A percentile compares a stretch with the other conserved stretches of the same genome.
These are phyloP conservation scores for Hyphopichia khmerensis DNA, from an alignment of 1,139 yeast species.

Conservation along the genomic window DNA sequence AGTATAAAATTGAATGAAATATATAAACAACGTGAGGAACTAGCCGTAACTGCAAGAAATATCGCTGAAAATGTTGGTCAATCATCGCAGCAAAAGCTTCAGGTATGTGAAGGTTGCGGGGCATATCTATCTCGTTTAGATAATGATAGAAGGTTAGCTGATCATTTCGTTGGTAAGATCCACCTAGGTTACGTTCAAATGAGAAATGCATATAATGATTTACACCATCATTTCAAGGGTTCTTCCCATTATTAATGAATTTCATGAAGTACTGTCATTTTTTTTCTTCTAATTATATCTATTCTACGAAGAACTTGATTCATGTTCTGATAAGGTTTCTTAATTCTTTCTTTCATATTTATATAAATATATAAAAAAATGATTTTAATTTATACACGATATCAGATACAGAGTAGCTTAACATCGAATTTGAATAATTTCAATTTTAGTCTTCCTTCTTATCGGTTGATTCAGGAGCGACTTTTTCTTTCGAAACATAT, in stretches of 20 bases:
- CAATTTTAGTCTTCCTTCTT: slow-evolving; percentile 3
- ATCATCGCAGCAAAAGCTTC: slow-evolving; percentile 85
- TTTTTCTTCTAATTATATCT: not conserved
- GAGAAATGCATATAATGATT: slow-evolving; percentile 59
- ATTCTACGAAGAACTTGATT: too few species aligned
- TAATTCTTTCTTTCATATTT: too few species aligned
- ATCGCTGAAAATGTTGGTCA: slow-evolving; percentile 78
- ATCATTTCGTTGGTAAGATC: slow-evolving; percentile 86
- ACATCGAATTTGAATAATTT: too few species aligned
- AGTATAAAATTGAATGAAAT: slow-evolving; percentile 44
- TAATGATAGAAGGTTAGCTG: slow-evolving; percentile 86
- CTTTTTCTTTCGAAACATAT: slow-evolving; percentile 45
- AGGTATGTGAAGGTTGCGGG: slow-evolving; percentile 90
- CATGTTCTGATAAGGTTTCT: too few species aligned
- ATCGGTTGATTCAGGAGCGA: slow-evolving; percentile 20
- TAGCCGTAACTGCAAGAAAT: slow-evolving; percentile 55
- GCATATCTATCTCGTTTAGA: slow-evolving; percentile 86
- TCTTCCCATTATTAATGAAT: slow-evolving; percentile 2
- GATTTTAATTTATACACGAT: not conserved
- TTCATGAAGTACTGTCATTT: not conserved
- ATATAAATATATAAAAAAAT: not conserved
- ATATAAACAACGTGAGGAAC: slow-evolving; percentile 45
- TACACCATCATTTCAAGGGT: slow-evolving; percentile 25
- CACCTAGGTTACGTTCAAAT: slow-evolving; percentile 81
- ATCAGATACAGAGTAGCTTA: not conserved